A percentile compares a stretch with the other conserved stretches of the same genome.
Evolutionary conservation across 805 yeast species (phyloP).

Genomic region (Candida sithepensis): DNA sequence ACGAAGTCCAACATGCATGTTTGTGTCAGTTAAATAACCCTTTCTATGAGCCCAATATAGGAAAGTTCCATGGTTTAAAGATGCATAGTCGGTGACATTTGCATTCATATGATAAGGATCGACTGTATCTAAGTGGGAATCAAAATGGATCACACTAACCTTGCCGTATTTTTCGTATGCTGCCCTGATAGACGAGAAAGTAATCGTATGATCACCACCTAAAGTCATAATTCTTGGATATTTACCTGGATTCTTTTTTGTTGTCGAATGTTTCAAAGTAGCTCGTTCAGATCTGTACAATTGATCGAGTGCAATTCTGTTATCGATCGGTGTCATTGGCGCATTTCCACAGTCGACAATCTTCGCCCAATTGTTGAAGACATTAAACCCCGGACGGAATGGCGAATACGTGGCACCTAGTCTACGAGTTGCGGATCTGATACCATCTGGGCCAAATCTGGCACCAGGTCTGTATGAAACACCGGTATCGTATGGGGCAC

Average conservation of each 20-base stretch:
- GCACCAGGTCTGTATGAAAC: slow-evolving; percentile 53
- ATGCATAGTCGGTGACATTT: slow-evolving; percentile 52
- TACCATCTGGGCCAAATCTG: slow-evolving; percentile 50
- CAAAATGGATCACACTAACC: slow-evolving; percentile 58
- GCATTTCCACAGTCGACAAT: slow-evolving; percentile 55
- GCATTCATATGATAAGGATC: slow-evolving; percentile 58
- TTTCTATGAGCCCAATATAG: slow-evolving; percentile 63
- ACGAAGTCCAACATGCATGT: slow-evolving; percentile 57
- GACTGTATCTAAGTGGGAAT: slow-evolving; percentile 71
- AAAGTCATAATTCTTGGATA: slow-evolving; percentile 45
- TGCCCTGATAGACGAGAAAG: slow-evolving; percentile 48
- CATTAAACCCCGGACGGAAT: slow-evolving; percentile 27
- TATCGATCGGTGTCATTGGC: slow-evolving; percentile 54
- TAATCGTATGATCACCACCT: slow-evolving; percentile 62
- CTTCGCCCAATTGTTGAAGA: slow-evolving; percentile 35
- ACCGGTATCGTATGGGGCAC: slow-evolving; percentile 57
- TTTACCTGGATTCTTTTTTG: slow-evolving; percentile 17
- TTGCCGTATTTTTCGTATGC: slow-evolving; percentile 47
- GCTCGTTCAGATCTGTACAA: slow-evolving; percentile 48
- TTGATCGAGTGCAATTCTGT: slow-evolving; percentile 50
- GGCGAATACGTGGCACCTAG: slow-evolving; percentile 38
- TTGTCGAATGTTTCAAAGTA: slow-evolving; percentile 34
- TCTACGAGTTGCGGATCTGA: slow-evolving; percentile 43
- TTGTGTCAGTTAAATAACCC: slow-evolving; percentile 46
- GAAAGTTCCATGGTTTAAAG: slow-evolving; percentile 59